Evolutionary conservation across 2,329 filamentous ascomycete genomes (phyloP).

Genomic region (Pseudopithomyces maydicus): DNA sequence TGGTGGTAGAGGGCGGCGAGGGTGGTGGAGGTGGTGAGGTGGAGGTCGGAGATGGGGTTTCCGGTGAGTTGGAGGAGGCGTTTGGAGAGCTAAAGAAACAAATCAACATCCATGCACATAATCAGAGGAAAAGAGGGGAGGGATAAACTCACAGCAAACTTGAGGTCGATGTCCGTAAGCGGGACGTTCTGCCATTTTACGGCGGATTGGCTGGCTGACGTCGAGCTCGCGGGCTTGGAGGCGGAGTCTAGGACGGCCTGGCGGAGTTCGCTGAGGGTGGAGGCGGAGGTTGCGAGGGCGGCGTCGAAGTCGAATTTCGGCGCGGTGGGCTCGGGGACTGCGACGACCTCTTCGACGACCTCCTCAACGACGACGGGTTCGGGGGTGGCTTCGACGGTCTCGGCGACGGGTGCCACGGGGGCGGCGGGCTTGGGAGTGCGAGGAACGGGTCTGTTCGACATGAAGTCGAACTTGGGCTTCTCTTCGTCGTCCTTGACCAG

Average conservation of each 20-base stretch:
- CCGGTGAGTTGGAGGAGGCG: conserved; percentile 82
- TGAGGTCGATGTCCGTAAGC: conserved; percentile 33
- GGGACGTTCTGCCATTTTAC: conserved; percentile 33
- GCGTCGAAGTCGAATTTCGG: neutral
- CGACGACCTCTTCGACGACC: neutral
- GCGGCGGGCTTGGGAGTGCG: conserved; percentile 25
- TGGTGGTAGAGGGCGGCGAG: conserved; percentile 45
- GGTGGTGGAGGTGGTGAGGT: conserved; percentile 53
- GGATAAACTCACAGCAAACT: conserved; percentile 40
- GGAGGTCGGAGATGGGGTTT: conserved; percentile 72
- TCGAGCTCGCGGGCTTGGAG: conserved; percentile 18
- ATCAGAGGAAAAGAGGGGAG: no score
- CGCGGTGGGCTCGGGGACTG: neutral
- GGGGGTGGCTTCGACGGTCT: neutral
- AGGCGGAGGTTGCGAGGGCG: neutral
- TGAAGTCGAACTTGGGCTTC: conserved; percentile 42
- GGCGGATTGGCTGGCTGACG: no score
- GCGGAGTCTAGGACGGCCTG: conserved; percentile 19
- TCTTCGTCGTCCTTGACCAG: conserved; percentile 34
- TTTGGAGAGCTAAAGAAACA: conserved; percentile 70
- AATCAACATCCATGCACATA: conserved; percentile 3
- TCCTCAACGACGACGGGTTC: neutral
- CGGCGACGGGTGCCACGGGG: conserved; percentile 19
- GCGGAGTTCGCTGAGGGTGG: conserved; percentile 11
- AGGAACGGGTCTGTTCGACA: conserved; percentile 41